These are phyloP conservation scores for Fusarium tupiense DNA, from an alignment of 2,329 filamentous ascomycete species.

Conservation along the genomic window DNA sequence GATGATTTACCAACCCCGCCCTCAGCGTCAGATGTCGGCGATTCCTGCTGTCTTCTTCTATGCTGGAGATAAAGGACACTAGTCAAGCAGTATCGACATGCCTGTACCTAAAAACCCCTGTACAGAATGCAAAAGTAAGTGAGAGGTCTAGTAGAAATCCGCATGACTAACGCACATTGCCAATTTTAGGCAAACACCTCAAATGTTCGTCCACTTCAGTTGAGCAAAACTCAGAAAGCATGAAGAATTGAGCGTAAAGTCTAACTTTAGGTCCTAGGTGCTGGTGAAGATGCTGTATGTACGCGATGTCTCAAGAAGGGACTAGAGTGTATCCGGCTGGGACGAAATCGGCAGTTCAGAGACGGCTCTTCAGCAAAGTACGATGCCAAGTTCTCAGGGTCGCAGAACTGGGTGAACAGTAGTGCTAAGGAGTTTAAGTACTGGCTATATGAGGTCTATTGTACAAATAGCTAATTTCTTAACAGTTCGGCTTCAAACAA, in stretches of 20 bases:
- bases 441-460: no score
- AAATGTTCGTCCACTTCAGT: constrained; percentile 23
- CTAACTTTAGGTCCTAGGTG: neutral
- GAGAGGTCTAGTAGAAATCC: no score
- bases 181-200: constrained; percentile 40
- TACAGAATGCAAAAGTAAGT: constrained; percentile 34
- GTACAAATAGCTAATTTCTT: fast-evolving
- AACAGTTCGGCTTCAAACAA: constrained; percentile 35
- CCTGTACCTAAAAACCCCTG: constrained; percentile 27
- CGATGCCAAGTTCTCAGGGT: constrained; percentile 31
- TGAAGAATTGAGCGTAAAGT: fast-evolving
- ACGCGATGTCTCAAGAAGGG: constrained; percentile 20
- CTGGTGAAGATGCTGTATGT: constrained; percentile 8
- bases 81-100: neutral
- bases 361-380: constrained; percentile 38
- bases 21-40: neutral
- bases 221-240: fast-evolving
- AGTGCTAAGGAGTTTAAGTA: constrained; percentile 32
- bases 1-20: neutral
- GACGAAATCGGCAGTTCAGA: constrained; percentile 19
- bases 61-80: fast-evolving
- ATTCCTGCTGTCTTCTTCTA: neutral
- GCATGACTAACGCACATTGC: no score
- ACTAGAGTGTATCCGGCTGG: constrained; percentile 17
- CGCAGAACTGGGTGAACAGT: constrained; percentile 36